Evolutionary conservation across 139 green algal species (phyloP).

Genomic region (Pseudopediastrum boryanum): DNA sequence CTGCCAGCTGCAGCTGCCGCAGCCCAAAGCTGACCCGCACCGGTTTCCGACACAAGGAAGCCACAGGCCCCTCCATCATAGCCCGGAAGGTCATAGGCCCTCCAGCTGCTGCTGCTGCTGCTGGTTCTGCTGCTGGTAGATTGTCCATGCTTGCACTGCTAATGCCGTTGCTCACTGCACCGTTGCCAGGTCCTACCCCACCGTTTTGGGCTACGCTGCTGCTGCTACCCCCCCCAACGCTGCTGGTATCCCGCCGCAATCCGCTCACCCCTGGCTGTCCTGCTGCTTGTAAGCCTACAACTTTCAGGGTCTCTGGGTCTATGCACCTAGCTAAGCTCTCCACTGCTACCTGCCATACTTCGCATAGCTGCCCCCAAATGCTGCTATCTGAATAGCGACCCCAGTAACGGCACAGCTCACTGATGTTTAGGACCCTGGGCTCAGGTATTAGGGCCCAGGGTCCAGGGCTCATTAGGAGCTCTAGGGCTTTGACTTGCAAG

Average conservation of each 20-base stretch:
- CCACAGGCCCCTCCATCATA: constrained; percentile 63
- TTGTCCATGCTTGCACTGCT: not conserved
- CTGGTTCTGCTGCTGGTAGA: not conserved
- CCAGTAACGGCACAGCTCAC: constrained; percentile 20
- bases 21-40: constrained; percentile 54
- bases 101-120: not conserved
- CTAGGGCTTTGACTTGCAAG: constrained; percentile 8
- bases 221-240: not conserved
- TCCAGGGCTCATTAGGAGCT: constrained; percentile 10
- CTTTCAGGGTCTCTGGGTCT: too few relatives aligned
- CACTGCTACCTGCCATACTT: constrained; percentile 11
- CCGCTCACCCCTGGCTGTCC: not conserved
- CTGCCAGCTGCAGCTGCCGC: constrained; percentile 33
- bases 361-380: not conserved
- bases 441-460: constrained; percentile 16
- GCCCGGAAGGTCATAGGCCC: not conserved
- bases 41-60: constrained; percentile 69
- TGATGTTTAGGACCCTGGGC: not conserved
- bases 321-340: too few relatives aligned
- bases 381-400: constrained; percentile 2
- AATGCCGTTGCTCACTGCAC: not conserved
- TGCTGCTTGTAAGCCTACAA: not conserved
- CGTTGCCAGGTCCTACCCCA: not conserved
- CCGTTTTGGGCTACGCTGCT: not conserved
- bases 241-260: too few relatives aligned